phyloP scores from a whole-genome alignment of 495 filamentous ascomycete genomes.

The Daldinia caldariorum region DNA sequence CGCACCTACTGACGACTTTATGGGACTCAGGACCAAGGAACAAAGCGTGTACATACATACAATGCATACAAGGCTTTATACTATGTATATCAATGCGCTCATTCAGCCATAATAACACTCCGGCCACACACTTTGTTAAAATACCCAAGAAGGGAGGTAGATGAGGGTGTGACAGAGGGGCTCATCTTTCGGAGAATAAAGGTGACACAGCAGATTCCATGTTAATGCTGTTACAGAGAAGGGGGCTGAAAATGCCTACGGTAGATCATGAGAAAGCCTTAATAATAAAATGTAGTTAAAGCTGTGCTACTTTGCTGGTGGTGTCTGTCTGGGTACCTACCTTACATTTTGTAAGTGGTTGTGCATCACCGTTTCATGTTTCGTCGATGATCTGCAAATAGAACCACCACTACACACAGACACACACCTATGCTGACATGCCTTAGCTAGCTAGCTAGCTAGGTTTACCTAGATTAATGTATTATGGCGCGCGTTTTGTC shows the following conservation, averaged over 20 bases:
- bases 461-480: no score
- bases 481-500: no score
- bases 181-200: not conserved
- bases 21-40: constrained; percentile 31
- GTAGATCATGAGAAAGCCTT: not conserved
- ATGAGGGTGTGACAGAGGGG: not conserved
- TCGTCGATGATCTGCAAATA: not conserved
- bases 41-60: constrained; percentile 13
- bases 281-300: constrained; percentile 7
- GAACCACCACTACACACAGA: not conserved
- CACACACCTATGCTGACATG: no score
- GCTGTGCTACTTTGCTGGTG: not conserved
- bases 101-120: not conserved
- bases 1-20: constrained; percentile 36
- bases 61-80: constrained; percentile 9
- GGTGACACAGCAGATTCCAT: not conserved
- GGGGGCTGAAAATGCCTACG: not conserved
- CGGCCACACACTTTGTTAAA: not conserved
- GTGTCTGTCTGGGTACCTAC: not conserved
- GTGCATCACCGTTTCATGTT: not conserved
- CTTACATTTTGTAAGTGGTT: not conserved
- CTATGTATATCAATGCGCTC: constrained; percentile 15
- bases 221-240: constrained; percentile 6
- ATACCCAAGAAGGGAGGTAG: no score
- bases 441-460: no score